Percentiles rank a stretch among this genome's conserved stretches.
phyloP scores from a whole-genome alignment of 2,329 filamentous ascomycete species.

The Pseudocercospora fijiensis region DNA sequence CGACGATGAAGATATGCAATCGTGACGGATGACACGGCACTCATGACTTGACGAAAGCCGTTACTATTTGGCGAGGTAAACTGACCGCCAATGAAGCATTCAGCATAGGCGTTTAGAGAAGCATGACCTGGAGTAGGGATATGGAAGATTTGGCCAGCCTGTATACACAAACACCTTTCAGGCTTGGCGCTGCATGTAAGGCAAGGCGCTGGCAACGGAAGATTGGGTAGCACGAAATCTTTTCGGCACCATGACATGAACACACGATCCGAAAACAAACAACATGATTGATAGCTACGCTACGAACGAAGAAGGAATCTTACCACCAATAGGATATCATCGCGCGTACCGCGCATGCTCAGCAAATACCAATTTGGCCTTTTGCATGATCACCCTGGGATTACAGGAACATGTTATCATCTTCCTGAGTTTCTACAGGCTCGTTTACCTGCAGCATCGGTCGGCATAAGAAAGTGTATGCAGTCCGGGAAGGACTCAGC shows the following conservation, averaged over 20 bases:
- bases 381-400: background rate
- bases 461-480: background rate
- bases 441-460: background rate
- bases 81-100: conserved; percentile 1
- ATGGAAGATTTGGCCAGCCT: conserved; percentile 2
- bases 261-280: background rate
- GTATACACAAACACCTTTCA: background rate
- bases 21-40: background rate
- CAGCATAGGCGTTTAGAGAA: conserved; percentile 1
- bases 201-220: background rate
- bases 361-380: background rate
- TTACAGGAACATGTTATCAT: background rate
- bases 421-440: background rate
- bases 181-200: background rate
- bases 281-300: background rate
- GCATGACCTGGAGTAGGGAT: background rate
- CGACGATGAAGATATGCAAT: conserved; percentile 38
- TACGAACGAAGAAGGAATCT: background rate
- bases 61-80: background rate
- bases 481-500: background rate
- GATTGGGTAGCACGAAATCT: background rate
- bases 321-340: background rate
- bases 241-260: background rate
- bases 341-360: background rate
- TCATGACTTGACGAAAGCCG: background rate